Conservation (phyloP, 2,329 filamentous ascomycete genomes). For the Uncinocarpus reesii region DNA sequence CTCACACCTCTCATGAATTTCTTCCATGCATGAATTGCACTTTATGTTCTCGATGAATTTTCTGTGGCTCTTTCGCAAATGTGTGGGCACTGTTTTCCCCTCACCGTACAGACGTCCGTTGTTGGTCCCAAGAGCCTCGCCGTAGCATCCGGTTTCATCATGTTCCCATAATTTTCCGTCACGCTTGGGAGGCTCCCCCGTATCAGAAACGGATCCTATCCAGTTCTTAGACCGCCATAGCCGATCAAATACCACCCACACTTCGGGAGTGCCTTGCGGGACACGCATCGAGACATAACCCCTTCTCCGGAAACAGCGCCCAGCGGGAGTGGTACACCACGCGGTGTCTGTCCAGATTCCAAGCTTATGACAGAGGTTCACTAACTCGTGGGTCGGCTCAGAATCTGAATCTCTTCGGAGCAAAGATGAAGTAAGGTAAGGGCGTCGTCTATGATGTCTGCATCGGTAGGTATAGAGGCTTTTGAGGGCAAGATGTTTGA, state of each 20-base stretch:
- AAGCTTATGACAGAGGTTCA: conserved; percentile 48
- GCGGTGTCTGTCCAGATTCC: conserved; percentile 53
- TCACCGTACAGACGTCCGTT: conserved; percentile 38
- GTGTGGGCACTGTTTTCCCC: conserved; percentile 45
- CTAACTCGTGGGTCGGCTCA: conserved; percentile 51
- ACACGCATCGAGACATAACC: conserved; percentile 48
- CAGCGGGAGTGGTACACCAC: conserved; percentile 51
- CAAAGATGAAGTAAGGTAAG: conserved; percentile 48
- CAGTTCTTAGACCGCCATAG: conserved; percentile 51
- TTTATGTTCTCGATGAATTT: conserved; percentile 45
- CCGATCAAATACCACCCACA: conserved; percentile 53
- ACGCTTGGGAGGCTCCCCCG: conserved; percentile 25
- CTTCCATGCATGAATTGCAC: conserved; percentile 45
- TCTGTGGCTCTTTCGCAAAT: conserved; percentile 45
- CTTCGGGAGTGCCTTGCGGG: conserved; percentile 46
- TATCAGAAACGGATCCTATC: conserved; percentile 38
- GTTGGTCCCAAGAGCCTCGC: conserved; percentile 46
- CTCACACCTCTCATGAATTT: conserved; percentile 48
- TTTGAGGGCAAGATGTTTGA: conserved; percentile 43
- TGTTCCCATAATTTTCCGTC: conserved; percentile 50
- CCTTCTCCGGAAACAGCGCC: conserved; percentile 46
- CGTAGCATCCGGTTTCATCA: conserved; percentile 44
- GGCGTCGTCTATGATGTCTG: conserved; percentile 51
- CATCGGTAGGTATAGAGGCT: conserved; percentile 53
- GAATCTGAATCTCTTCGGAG: conserved; percentile 49